A percentile compares a stretch with the other conserved stretches of the same genome.
Evolutionary conservation across 331 rosid genomes (phyloP).

Genomic region (Spiraea crenata): DNA sequence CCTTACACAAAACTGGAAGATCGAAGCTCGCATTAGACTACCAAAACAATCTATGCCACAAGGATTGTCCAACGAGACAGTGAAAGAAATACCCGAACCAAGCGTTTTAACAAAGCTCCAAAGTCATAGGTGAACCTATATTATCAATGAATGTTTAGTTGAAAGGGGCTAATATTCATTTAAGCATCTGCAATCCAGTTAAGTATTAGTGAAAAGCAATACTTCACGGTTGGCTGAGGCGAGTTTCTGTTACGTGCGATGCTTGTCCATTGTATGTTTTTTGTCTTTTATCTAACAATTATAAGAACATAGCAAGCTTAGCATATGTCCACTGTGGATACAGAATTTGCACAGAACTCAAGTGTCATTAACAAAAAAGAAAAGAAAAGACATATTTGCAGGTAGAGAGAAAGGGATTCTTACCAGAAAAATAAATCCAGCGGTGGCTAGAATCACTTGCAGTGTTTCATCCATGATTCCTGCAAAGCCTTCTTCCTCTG

Average conservation of each 20-base stretch:
- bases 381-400: not conserved
- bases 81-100: no score
- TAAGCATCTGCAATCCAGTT: not conserved
- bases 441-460: constrained; percentile 69
- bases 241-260: not conserved
- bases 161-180: not conserved
- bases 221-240: not conserved
- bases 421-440: constrained; percentile 72
- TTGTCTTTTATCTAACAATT: not conserved
- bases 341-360: not conserved
- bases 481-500: constrained; percentile 49
- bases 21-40: not conserved
- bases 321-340: not conserved
- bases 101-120: no score
- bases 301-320: not conserved
- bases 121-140: no score
- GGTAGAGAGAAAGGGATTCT: constrained; percentile 5
- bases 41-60: not conserved
- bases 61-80: not conserved
- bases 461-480: constrained; percentile 58
- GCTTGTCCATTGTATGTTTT: not conserved
- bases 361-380: not conserved
- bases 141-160: no score
- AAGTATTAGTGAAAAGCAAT: no score
- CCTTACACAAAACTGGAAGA: not conserved